Percentiles rank a stretch among this genome's conserved stretches.
These are phyloP conservation scores for Chenopodium formosanum DNA, from an alignment of 148 eudicot genomes.

Conservation along the genomic window DNA sequence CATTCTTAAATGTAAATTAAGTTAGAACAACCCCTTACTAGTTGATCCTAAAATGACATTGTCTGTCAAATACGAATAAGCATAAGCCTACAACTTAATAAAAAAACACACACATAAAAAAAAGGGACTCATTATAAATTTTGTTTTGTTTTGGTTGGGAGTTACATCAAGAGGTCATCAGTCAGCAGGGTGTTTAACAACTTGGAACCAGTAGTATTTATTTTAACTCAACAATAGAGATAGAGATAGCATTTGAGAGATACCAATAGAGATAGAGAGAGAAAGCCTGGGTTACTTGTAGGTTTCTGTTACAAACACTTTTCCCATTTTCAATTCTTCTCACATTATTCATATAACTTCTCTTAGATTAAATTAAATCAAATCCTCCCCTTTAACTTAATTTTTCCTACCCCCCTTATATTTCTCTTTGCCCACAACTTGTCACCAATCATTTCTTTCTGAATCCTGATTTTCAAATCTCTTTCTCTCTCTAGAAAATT, in stretches of 20 bases:
- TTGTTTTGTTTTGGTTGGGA: slow-evolving; percentile 5
- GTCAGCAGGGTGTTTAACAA: slow-evolving; percentile 40
- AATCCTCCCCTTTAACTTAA: not conserved
- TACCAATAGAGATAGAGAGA: not conserved
- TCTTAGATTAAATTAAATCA: not conserved
- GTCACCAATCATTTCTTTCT: slow-evolving; percentile 24
- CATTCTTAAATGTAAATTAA: too few relatives aligned
- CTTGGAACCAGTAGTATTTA: slow-evolving; percentile 29
- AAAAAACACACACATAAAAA: too few relatives aligned
- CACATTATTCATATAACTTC: slow-evolving; percentile 16
- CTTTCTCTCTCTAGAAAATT: not conserved
- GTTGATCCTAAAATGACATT: too few relatives aligned
- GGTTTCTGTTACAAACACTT: slow-evolving; percentile 36
- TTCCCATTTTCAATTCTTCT: slow-evolving; percentile 33
- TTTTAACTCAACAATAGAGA: slow-evolving; percentile 17
- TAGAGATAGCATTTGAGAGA: too few relatives aligned
- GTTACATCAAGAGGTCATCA: slow-evolving; percentile 21
- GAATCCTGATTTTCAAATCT: not conserved
- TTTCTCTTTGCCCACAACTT: slow-evolving; percentile 17
- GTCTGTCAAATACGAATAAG: too few relatives aligned
- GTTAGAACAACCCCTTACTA: too few relatives aligned
- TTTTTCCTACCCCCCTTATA: not conserved
- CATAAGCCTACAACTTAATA: not conserved
- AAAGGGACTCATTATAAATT: too few relatives aligned
- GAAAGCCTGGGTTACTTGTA: slow-evolving; percentile 11